phyloP scores from a whole-genome alignment of 2,329 filamentous ascomycete genomes.

The Alternaria arborescens region DNA sequence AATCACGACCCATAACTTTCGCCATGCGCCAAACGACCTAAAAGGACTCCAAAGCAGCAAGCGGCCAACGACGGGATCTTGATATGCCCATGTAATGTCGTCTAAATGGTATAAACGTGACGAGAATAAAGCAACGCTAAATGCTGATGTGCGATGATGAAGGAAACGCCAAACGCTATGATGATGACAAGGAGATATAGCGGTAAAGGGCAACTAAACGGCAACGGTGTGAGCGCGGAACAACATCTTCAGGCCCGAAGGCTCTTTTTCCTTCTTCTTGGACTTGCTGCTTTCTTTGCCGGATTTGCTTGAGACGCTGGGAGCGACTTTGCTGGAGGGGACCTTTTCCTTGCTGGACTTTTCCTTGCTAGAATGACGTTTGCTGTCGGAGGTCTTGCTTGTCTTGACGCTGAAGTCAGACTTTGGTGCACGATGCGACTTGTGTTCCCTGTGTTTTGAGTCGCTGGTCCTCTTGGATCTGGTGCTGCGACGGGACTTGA shows the following conservation, averaged over 20 bases:
- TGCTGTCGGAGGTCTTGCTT: conserved; percentile 22
- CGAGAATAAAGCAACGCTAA: conserved; percentile 19
- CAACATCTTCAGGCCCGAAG: conserved; percentile 53
- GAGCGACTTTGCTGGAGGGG: conserved; percentile 7
- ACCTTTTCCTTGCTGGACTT: conserved; percentile 9
- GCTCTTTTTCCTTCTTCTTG: conserved; percentile 54
- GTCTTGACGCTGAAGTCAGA: conserved; percentile 40
- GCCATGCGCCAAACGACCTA: conserved; percentile 9
- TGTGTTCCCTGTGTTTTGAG: conserved; percentile 40
- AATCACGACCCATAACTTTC: conserved; percentile 2
- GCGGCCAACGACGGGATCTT: conserved; percentile 7
- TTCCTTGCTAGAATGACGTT: conserved; percentile 8
- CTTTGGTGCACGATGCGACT: conserved; percentile 38
- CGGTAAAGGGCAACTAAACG: conserved; percentile 12
- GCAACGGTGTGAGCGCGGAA: conserved; percentile 48
- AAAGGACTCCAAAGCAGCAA: conserved; percentile 9
- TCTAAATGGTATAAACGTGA: conserved; percentile 21
- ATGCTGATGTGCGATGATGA: conserved; percentile 16
- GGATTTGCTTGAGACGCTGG: conserved; percentile 25
- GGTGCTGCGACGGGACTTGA: conserved; percentile 51
- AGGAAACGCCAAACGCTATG: conserved; percentile 26
- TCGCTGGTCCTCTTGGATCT: conserved; percentile 33
- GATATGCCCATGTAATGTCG: conserved; percentile 14
- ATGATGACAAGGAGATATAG: conserved; percentile 7
- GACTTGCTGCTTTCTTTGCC: conserved; percentile 36